Percentiles rank a stretch among this genome's conserved stretches.
These are phyloP conservation scores for Elaeagnus macrophylla DNA, from an alignment of 306 rosid species.

Conservation along the genomic window DNA sequence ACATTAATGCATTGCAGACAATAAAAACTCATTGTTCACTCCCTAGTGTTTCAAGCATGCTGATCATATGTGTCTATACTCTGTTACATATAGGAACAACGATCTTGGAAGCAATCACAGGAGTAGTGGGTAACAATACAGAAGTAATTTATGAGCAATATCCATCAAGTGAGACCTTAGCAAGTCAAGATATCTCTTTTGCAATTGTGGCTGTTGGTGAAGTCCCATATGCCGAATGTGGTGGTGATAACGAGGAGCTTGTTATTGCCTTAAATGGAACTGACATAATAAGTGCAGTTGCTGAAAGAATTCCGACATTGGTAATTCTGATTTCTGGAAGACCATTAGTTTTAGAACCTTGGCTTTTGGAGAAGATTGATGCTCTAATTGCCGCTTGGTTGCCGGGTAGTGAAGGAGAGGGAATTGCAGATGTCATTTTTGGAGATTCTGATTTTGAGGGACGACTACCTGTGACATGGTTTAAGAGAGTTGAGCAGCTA, in stretches of 20 bases:
- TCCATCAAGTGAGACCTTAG: conserved; percentile 49
- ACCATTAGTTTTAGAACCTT: conserved; percentile 47
- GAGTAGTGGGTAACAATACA: conserved; percentile 48
- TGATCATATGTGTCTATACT: not conserved
- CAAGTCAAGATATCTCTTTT: conserved; percentile 42
- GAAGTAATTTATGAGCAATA: conserved; percentile 43
- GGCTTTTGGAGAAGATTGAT: conserved; percentile 42
- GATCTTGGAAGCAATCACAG: conserved; percentile 66
- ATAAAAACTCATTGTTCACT: not conserved
- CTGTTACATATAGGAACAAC: conserved; percentile 50
- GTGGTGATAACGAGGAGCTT: conserved; percentile 56
- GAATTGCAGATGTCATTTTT: conserved; percentile 58
- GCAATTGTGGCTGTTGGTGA: conserved; percentile 81
- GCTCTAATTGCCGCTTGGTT: conserved; percentile 74
- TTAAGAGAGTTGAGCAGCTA: conserved; percentile 36
- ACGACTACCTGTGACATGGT: conserved; percentile 57
- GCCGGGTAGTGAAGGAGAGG: conserved; percentile 68
- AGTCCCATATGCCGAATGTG: conserved; percentile 57
- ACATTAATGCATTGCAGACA: not conserved
- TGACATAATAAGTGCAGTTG: conserved; percentile 33
- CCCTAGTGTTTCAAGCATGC: not conserved
- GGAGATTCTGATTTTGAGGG: conserved; percentile 60
- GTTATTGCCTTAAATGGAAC: conserved; percentile 35
- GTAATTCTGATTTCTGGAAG: conserved; percentile 63
- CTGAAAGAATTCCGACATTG: conserved; percentile 54